Percentiles rank a stretch among this genome's conserved stretches.
phyloP scores from a whole-genome alignment of 2,329 filamentous ascomycete genomes.

The Coniochaeta hoffmannii region DNA sequence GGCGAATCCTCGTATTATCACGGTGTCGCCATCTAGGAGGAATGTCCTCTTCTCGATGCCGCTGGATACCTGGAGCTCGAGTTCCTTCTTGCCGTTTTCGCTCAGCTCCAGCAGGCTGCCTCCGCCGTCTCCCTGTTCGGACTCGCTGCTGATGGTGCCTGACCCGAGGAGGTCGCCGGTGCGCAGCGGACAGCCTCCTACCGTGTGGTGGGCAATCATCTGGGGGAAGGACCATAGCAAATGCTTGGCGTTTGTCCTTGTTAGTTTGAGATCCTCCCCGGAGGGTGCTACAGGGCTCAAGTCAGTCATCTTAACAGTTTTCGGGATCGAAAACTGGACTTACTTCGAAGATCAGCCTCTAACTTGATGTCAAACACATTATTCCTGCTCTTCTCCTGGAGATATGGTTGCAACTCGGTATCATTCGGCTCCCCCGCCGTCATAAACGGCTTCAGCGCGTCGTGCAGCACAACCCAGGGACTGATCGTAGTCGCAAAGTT shows the following conservation, averaged over 20 bases:
- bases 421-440: constrained; percentile 23
- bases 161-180: constrained; percentile 70
- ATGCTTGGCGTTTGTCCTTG: constrained; percentile 54
- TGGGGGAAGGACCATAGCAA: constrained; percentile 78
- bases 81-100: constrained; percentile 34
- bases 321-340: constrained; percentile 17
- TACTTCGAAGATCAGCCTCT: constrained; percentile 55
- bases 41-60: constrained; percentile 33
- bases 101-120: constrained; percentile 39
- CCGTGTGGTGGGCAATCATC: constrained; percentile 73
- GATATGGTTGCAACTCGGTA: constrained; percentile 28
- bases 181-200: constrained; percentile 68
- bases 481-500: constrained; percentile 75
- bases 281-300: neutral
- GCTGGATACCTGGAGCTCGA: constrained; percentile 20
- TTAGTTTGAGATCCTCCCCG: constrained; percentile 34
- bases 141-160: constrained; percentile 59
- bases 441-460: constrained; percentile 59
- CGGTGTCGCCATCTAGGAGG: constrained; percentile 36
- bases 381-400: constrained; percentile 52
- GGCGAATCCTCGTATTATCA: constrained; percentile 31
- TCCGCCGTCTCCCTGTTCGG: constrained; percentile 18
- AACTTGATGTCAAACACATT: constrained; percentile 64
- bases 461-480: constrained; percentile 70
- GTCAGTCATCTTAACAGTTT: neutral